Conservation (phyloP, 2,329 filamentous ascomycete genomes). For the Calonectria henricotiae region DNA sequence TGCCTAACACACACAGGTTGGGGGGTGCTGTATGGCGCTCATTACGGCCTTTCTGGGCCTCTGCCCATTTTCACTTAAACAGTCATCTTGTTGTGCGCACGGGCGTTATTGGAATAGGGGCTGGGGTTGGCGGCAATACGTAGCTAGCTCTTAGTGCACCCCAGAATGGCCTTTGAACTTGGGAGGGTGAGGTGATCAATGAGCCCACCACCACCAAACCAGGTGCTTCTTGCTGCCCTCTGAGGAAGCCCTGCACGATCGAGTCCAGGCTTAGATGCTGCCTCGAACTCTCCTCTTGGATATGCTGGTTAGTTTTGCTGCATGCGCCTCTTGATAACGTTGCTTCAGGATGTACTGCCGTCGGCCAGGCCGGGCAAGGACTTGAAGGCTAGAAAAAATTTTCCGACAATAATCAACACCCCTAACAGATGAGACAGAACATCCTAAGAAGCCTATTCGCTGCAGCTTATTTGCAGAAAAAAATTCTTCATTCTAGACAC, state of each 20-base stretch:
- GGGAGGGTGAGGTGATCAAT: slow-evolving; percentile 51
- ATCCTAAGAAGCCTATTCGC: slow-evolving; percentile 27
- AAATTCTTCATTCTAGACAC: slow-evolving; percentile 30
- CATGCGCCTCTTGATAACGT: slow-evolving; percentile 40
- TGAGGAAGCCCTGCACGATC: slow-evolving; percentile 37
- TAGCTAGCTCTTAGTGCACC: slow-evolving; percentile 34
- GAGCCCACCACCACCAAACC: slow-evolving; percentile 49
- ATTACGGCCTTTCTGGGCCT: slow-evolving; percentile 42
- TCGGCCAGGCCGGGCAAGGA: slow-evolving; percentile 39
- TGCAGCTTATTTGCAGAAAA: slow-evolving; percentile 29
- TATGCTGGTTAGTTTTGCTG: slow-evolving; percentile 45
- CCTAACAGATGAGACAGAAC: slow-evolving; percentile 32
- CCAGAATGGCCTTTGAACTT: slow-evolving; percentile 35
- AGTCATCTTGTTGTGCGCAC: slow-evolving; percentile 43
- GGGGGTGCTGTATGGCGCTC: slow-evolving; percentile 40
- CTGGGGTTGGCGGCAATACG: slow-evolving; percentile 20
- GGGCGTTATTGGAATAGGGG: slow-evolving; percentile 48
- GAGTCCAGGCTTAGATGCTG: slow-evolving; percentile 32
- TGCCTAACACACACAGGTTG: slow-evolving; percentile 29
- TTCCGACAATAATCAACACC: neutral
- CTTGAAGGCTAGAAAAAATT: slow-evolving; percentile 13
- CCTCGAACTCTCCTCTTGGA: slow-evolving; percentile 44
- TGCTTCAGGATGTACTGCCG: slow-evolving; percentile 30
- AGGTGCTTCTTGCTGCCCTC: slow-evolving; percentile 42
- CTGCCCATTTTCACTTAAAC: slow-evolving; percentile 42